Evolutionary conservation across 1,284 basidiomycete genomes (phyloP).

Genomic region (Tranzscheliella williamsii): DNA sequence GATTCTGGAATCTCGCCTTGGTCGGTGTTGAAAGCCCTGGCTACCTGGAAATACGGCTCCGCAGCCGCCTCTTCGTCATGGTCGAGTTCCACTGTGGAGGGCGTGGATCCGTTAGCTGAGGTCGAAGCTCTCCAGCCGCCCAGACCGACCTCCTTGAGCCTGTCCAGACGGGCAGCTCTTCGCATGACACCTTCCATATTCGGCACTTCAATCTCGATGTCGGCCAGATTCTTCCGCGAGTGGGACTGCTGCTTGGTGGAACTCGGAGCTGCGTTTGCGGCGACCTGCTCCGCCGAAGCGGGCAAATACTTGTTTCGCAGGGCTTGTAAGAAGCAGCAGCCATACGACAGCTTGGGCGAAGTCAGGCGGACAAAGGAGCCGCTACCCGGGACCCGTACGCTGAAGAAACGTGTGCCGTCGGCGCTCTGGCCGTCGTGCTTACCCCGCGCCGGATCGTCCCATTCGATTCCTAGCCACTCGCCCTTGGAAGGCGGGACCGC

Average conservation of each 20-base stretch:
- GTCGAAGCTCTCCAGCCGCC: slow-evolving; percentile 63
- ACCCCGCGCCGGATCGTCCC: slow-evolving; percentile 81
- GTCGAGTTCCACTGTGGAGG: too few relatives aligned
- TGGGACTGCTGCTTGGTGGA: slow-evolving; percentile 64
- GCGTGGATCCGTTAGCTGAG: too few relatives aligned
- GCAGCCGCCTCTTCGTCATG: slow-evolving; percentile 2
- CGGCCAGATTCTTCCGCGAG: slow-evolving; percentile 37
- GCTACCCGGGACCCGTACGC: slow-evolving; percentile 27
- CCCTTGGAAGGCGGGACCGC: slow-evolving; percentile 70
- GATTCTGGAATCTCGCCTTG: slow-evolving; percentile 66
- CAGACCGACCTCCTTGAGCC: slow-evolving; percentile 76
- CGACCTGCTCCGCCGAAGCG: neutral
- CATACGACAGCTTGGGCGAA: slow-evolving; percentile 33
- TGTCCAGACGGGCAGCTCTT: slow-evolving; percentile 71
- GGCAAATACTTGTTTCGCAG: slow-evolving; percentile 62
- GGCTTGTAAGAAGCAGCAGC: slow-evolving; percentile 73
- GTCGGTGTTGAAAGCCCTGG: slow-evolving; percentile 65
- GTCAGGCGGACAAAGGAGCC: slow-evolving; percentile 49
- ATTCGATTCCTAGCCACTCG: slow-evolving; percentile 89
- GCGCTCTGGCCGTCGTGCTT: slow-evolving; percentile 80
- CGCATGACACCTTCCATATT: slow-evolving; percentile 75
- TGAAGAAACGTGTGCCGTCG: slow-evolving; percentile 77
- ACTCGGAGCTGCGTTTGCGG: too few relatives aligned
- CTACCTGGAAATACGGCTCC: slow-evolving; percentile 60
- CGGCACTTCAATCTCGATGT: slow-evolving; percentile 83